phyloP scores from a whole-genome alignment of 176 grass and related monocot genomes.

The Triticum dicoccoides region DNA sequence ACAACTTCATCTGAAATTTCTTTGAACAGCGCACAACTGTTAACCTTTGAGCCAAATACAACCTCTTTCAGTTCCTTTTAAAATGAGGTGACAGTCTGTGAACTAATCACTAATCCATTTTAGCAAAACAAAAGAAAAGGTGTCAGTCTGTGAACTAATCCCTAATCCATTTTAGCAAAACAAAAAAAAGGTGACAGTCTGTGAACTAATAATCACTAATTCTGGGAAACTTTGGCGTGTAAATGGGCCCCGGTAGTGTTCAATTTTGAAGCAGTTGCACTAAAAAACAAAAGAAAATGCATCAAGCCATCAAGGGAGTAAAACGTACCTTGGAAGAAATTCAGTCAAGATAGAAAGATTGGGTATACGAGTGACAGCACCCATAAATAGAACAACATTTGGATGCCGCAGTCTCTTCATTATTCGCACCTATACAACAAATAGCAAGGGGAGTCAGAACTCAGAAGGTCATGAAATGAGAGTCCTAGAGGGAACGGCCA shows the following conservation, averaged over 20 bases:
- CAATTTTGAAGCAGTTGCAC: not conserved
- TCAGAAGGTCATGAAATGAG: not conserved
- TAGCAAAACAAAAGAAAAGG: not conserved
- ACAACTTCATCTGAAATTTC: not conserved
- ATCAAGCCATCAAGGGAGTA: conserved; percentile 33
- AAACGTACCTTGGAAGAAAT: conserved; percentile 92
- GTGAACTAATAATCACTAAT: not conserved
- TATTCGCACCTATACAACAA: conserved; percentile 69
- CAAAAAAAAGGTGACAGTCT: not conserved
- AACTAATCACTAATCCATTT: conserved; percentile 3
- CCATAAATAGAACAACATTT: conserved; percentile 99
- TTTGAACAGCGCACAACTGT: not conserved
- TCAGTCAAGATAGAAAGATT: conserved; percentile 94
- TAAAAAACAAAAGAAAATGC: conserved; percentile 7
- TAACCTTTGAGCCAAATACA: conserved; percentile 2
- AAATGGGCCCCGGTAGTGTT: not conserved
- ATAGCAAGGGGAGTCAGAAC: not conserved
- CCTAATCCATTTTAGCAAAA: conserved; percentile 7
- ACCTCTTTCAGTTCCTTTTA: not conserved
- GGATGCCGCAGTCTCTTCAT: conserved; percentile 97
- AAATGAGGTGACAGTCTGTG: not conserved
- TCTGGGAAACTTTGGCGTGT: not conserved
- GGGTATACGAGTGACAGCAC: conserved; percentile 81
- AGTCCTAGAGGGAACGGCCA: not conserved
- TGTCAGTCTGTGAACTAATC: not conserved